A percentile compares a stretch with the other conserved stretches of the same genome.
Conservation (phyloP, 345 rosid genomes). For the Euphorbia pulcherrima region DNA sequence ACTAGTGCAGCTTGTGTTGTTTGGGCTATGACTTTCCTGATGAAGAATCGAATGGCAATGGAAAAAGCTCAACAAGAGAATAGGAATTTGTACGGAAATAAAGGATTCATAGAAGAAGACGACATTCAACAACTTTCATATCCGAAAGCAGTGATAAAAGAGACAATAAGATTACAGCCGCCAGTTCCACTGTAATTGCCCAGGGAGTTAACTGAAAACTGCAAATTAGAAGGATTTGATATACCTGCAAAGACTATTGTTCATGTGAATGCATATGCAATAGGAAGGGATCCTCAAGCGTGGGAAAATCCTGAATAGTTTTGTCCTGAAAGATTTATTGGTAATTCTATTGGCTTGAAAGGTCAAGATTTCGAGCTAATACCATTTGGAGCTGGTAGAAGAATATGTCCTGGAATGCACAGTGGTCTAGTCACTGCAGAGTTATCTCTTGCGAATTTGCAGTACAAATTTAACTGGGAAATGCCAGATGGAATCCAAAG, state of each 20-base stretch:
- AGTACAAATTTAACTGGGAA: conserved; percentile 3
- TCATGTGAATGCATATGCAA: conserved; percentile 1
- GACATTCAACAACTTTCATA: neutral
- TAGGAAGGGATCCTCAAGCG: neutral
- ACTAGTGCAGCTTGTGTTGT: neutral
- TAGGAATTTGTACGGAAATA: neutral
- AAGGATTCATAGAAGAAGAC: conserved; percentile 11
- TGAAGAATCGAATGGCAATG: neutral
- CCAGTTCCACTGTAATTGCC: neutral
- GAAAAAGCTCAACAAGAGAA: neutral
- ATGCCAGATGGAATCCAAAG: neutral
- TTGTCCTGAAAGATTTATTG: neutral
- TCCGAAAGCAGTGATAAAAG: conserved; percentile 1
- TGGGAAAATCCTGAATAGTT: neutral
- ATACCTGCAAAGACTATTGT: neutral
- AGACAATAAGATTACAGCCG: neutral
- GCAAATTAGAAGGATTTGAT: conserved; percentile 1
- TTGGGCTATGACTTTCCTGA: neutral
- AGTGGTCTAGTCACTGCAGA: neutral
- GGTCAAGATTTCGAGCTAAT: neutral
- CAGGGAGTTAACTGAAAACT: neutral
- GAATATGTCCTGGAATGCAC: conserved; percentile 1
- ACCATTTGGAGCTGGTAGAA: neutral
- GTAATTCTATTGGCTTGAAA: neutral
- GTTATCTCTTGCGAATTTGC: conserved; percentile 3